phyloP scores from a whole-genome alignment of 2,329 filamentous ascomycete genomes.

The Monosporascus cannonballus region DNA sequence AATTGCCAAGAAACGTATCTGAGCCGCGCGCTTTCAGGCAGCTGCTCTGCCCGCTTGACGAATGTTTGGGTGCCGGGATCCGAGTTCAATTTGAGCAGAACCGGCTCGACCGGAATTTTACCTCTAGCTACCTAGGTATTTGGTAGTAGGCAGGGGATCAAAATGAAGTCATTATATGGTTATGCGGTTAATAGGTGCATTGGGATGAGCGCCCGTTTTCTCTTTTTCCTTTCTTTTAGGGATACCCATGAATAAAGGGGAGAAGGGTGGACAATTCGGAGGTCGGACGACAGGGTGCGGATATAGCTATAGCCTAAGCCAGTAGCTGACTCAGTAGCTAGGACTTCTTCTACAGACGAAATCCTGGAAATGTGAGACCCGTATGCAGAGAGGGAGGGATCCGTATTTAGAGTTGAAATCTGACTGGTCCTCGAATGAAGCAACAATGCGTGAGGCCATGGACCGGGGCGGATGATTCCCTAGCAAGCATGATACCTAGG shows the following conservation, averaged over 20 bases:
- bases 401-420: conserved; percentile 3
- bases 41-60: background rate
- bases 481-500: too few relatives aligned
- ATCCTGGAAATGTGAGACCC: background rate
- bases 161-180: background rate
- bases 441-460: background rate
- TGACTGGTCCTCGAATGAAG: conserved; percentile 6
- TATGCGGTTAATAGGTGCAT: background rate
- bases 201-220: too few relatives aligned
- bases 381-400: background rate
- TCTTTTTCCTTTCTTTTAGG: too few relatives aligned
- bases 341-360: too few relatives aligned
- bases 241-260: too few relatives aligned
- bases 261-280: too few relatives aligned
- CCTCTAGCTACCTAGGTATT: background rate
- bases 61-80: background rate
- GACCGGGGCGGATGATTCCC: background rate
- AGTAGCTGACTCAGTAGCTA: too few relatives aligned
- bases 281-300: too few relatives aligned
- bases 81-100: background rate
- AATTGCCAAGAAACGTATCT: background rate
- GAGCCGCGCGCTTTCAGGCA: background rate
- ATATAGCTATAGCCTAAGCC: too few relatives aligned
- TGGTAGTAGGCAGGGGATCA: background rate
- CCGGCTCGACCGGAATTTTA: background rate